A percentile compares a stretch with the other conserved stretches of the same genome.
These are phyloP conservation scores for Penicillium sp. DNA, from an alignment of 2,329 filamentous ascomycete species.

Conservation along the genomic window DNA sequence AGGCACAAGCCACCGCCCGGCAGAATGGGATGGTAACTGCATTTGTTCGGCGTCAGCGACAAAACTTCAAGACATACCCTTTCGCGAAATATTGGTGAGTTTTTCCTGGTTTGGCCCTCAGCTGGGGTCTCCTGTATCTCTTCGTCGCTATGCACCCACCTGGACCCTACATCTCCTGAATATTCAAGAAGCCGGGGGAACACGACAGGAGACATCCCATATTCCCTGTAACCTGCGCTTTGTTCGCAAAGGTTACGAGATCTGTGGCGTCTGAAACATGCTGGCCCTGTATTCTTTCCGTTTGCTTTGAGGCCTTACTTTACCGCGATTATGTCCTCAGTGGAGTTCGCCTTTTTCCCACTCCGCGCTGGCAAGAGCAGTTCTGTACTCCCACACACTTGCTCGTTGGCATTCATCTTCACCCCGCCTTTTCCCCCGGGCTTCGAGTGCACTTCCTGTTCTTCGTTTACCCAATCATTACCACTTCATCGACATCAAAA, in stretches of 20 bases:
- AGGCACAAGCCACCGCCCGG: conserved; percentile 17
- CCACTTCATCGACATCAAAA: conserved; percentile 1
- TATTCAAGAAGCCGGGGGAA: conserved; percentile 7
- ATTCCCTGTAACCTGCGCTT: conserved; percentile 24
- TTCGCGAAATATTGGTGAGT: conserved; percentile 22
- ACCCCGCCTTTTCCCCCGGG: conserved; percentile 8
- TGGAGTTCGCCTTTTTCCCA: conserved; percentile 2
- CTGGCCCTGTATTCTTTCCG: conserved; percentile 32
- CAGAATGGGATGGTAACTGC: conserved; percentile 24
- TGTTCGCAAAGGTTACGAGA: conserved; percentile 22
- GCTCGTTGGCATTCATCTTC: background rate
- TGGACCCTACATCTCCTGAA: background rate
- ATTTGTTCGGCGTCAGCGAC: conserved; percentile 23
- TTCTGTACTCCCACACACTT: conserved; percentile 19
- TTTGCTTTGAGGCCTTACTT: conserved; percentile 17
- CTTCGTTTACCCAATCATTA: background rate
- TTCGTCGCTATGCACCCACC: conserved; percentile 2
- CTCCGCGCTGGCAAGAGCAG: background rate
- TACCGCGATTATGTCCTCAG: conserved; percentile 9
- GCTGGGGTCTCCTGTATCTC: background rate
- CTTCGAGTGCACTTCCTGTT: background rate
- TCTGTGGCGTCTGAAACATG: conserved; percentile 30
- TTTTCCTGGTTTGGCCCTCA: background rate
- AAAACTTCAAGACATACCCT: conserved; percentile 8
- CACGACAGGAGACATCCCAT: conserved; percentile 15